Percentiles rank a stretch among this genome's conserved stretches.
Evolutionary conservation across 768 basidiomycete species (phyloP).

Genomic region (Mycena crocata): DNA sequence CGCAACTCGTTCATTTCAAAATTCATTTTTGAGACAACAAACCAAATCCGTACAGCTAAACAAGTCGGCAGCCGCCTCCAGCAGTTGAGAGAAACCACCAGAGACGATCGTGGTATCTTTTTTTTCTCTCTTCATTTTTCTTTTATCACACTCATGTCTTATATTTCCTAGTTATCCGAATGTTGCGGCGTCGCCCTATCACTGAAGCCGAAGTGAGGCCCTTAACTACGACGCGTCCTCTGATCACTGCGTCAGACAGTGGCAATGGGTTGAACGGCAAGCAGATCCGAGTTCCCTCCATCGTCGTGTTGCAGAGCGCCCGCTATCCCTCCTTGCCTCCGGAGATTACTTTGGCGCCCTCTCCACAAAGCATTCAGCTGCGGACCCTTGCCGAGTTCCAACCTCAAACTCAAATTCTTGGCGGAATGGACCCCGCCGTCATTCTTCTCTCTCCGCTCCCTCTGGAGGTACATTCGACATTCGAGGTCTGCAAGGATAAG

Average conservation of each 20-base stretch:
- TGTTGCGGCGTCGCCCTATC: neutral
- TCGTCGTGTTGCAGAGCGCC: conserved; percentile 5
- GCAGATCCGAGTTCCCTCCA: neutral
- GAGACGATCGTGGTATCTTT: neutral
- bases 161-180: no score
- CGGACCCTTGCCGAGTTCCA: conserved; percentile 1
- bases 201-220: neutral
- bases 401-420: neutral
- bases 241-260: neutral
- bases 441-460: conserved; percentile 5
- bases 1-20: no score
- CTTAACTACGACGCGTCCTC: neutral
- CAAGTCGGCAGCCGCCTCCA: no score
- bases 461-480: neutral
- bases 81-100: no score
- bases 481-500: conserved; percentile 1
- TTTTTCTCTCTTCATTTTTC: neutral
- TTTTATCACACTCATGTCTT: no score
- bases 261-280: neutral
- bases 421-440: conserved; percentile 13
- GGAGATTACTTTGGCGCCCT: neutral
- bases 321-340: neutral
- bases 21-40: no score
- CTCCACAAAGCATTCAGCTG: neutral
- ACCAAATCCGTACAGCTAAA: no score